phyloP scores from a whole-genome alignment of 768 basidiomycete species.

The Auriculariales sp. region DNA sequence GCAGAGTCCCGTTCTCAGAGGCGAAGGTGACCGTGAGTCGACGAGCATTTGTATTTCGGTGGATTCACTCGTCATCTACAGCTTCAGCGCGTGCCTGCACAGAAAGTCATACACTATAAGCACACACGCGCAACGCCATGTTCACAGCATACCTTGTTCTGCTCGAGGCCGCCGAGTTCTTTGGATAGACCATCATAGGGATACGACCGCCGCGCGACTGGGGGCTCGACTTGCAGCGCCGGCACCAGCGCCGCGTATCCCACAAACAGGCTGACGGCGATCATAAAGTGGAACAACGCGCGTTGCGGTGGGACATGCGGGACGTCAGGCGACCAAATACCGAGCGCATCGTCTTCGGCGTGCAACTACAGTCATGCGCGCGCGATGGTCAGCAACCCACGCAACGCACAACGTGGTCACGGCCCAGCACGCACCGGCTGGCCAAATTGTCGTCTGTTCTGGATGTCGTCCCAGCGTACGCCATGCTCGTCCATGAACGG shows the following conservation, averaged over 20 bases:
- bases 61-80: conserved; percentile 2
- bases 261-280: conserved; percentile 49
- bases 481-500: conserved; percentile 26
- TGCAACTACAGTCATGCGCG: conserved; percentile 37
- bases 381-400: conserved; percentile 5
- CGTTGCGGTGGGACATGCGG: conserved; percentile 38
- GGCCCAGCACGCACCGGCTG: conserved; percentile 51
- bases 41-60: too few relatives aligned
- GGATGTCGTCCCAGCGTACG: conserved; percentile 47
- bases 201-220: conserved; percentile 57
- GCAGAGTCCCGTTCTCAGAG: too few relatives aligned
- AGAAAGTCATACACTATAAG: not conserved
- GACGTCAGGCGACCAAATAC: conserved; percentile 80
- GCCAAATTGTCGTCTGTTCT: conserved; percentile 68
- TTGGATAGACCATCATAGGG: conserved; percentile 60
- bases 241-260: conserved; percentile 43
- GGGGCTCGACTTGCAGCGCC: conserved; percentile 24
- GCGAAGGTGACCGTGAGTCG: too few relatives aligned
- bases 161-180: conserved; percentile 67
- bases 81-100: not conserved
- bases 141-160: conserved; percentile 53
- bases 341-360: conserved; percentile 64
- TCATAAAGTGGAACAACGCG: conserved; percentile 50
- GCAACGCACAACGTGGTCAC: too few relatives aligned
- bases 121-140: not conserved